These are phyloP conservation scores for Apiospora marii DNA, from an alignment of 2,329 filamentous ascomycete genomes.

Conservation along the genomic window DNA sequence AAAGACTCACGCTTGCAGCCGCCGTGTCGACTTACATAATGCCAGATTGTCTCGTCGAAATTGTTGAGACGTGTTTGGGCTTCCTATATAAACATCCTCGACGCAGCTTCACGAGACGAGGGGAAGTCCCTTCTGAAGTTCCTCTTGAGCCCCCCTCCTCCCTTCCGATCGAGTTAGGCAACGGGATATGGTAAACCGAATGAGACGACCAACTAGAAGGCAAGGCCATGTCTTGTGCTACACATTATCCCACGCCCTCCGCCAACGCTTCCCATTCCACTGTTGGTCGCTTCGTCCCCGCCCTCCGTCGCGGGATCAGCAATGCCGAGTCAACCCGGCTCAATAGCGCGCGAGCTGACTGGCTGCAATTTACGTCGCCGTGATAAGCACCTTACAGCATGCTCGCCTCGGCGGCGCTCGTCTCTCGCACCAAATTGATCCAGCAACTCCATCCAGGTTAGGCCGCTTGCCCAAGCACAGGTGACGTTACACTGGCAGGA, in stretches of 20 bases:
- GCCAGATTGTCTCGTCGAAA: not conserved
- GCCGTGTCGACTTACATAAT: slow-evolving; percentile 8
- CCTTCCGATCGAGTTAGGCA: not conserved
- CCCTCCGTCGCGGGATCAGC: slow-evolving; percentile 4
- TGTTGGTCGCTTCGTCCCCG: not conserved
- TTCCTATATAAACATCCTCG: slow-evolving; percentile 2
- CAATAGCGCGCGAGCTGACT: not conserved
- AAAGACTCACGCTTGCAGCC: not conserved
- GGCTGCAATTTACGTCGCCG: not conserved
- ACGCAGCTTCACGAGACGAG: not conserved
- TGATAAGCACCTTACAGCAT: slow-evolving; percentile 15
- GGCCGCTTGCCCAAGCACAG: not conserved
- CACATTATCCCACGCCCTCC: not conserved
- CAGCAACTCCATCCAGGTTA: not conserved
- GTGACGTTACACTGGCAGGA: not conserved
- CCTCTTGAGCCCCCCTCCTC: not conserved
- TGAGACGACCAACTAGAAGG: not conserved
- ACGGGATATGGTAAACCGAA: not conserved
- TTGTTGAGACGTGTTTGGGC: not conserved
- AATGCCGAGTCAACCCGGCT: not conserved
- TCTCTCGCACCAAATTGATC: not conserved
- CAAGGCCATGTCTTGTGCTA: not conserved
- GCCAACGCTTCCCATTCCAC: not conserved
- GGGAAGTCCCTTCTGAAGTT: not conserved
- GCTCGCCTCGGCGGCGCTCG: not conserved